Evolutionary conservation across 2,329 filamentous ascomycete species (phyloP), one percentile per base, ranked within the genome.

Genomic region (Penicillium sp.): DNA sequence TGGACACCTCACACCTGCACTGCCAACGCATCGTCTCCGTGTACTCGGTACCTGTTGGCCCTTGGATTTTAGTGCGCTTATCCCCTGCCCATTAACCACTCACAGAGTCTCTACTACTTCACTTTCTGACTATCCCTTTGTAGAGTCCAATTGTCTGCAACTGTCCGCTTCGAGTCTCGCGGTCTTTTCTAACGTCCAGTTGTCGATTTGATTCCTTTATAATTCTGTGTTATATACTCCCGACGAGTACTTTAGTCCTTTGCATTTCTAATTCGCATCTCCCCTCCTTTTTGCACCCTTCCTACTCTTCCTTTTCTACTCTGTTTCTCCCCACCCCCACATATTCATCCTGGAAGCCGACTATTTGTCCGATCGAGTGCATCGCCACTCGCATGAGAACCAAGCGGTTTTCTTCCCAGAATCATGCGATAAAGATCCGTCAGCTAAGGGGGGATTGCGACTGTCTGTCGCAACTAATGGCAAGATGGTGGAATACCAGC

Each of bases 401-500:
- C 46, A 27, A 49, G 52, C 45, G 39, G 37, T 49, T 58, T 43
- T 53, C 48, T 52, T 50, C 53, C 57, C 54, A 58, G 55, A 70
- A 66, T 53, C 66, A 72, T 73, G 71, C 68, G 65, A 70, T 73
- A 72, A 63, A 62, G 40, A 63, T 57, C 57, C 49, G 52, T 52
- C 50, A 56, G 62, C 60, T 61, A 62, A 60, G 64, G 69, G 65
- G 68, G 67, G 64, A 64, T 64, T 64, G 64, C 64, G 61, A 64
- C 58, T 55, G 47, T 60, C 58, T 63, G 62, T 62, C 62, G 56
- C 62, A 56, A 62, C 57, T 63, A 61, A 66, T 64, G 64, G 64
- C 65, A 69, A 70, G 61, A 73, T 72, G 70, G 65, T 69, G 63
- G 65, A 67, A 68, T 62, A 64, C 59, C 68, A 68, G 62, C 60